phyloP scores from a whole-genome alignment of 75 land plant species.

The Cunninghamia lanceolata region DNA sequence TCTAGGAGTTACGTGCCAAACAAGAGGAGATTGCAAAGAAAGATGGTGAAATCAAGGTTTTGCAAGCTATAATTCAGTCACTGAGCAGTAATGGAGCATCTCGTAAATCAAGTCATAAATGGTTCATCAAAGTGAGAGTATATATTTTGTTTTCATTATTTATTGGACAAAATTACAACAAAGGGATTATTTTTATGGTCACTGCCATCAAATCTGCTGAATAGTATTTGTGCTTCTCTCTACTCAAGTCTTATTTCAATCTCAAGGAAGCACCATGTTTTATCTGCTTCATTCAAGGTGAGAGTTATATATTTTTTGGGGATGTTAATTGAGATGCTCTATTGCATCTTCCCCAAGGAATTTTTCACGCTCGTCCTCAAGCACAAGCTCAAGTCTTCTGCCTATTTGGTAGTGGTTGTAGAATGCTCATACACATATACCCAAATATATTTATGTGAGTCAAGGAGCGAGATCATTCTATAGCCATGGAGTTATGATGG shows the following conservation, averaged over 20 bases:
- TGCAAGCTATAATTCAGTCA: conserved; percentile 86
- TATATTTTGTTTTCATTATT: background rate
- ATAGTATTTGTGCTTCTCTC: background rate
- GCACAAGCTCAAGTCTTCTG: too few species aligned
- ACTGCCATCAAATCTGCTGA: background rate
- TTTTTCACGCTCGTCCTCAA: too few species aligned
- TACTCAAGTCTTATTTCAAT: background rate
- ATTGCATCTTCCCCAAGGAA: background rate
- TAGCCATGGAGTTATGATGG: too few species aligned
- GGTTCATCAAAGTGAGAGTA: background rate
- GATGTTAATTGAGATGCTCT: background rate
- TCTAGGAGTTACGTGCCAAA: conserved; percentile 82
- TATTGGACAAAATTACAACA: background rate
- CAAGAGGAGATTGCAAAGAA: conserved; percentile 74
- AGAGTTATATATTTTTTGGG: background rate
- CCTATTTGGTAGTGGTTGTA: too few species aligned
- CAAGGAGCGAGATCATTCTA: too few species aligned
- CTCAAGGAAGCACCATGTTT: background rate
- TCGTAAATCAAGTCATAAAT: background rate
- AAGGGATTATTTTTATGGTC: background rate
- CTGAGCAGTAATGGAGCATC: conserved; percentile 35
- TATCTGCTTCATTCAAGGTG: background rate
- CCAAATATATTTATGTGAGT: too few species aligned
- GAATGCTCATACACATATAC: too few species aligned
- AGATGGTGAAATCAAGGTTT: conserved; percentile 75